phyloP scores from a whole-genome alignment of 2,329 filamentous ascomycete genomes.

The Tolypocladium album region DNA sequence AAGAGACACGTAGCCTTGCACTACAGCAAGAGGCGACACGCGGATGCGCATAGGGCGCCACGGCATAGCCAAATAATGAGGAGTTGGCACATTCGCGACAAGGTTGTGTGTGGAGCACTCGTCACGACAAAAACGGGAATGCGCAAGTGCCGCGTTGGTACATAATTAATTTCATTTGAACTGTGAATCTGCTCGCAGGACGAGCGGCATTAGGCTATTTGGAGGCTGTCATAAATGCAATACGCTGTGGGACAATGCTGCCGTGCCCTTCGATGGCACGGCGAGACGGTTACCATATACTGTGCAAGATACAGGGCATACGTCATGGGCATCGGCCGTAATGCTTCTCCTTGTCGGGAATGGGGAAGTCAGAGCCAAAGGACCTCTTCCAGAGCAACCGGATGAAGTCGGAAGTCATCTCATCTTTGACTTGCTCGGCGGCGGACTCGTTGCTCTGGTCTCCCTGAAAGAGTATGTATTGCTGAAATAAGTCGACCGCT shows the following conservation, averaged over 20 bases:
- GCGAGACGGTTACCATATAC: not conserved
- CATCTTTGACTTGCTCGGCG: slow-evolving; percentile 74
- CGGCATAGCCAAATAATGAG: not conserved
- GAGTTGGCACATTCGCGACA: not conserved
- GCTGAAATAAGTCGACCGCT: slow-evolving; percentile 71
- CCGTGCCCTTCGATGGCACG: not conserved
- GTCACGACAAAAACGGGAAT: not conserved
- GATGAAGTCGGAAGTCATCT: slow-evolving; percentile 64
- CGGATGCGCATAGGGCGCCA: not conserved
- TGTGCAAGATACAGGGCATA: not conserved
- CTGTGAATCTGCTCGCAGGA: too few species aligned
- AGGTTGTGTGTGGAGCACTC: too few species aligned
- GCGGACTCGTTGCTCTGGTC: slow-evolving; percentile 63
- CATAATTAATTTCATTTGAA: not conserved
- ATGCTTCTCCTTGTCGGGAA: slow-evolving; percentile 54
- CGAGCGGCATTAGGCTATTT: too few species aligned
- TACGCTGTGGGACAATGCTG: not conserved
- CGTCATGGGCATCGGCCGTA: slow-evolving; percentile 10
- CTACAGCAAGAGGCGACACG: not conserved
- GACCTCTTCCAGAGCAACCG: slow-evolving; percentile 34
- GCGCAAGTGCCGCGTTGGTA: not conserved
- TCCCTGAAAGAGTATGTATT: slow-evolving; percentile 61
- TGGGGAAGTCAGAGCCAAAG: slow-evolving; percentile 58
- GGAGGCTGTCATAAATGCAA: not conserved
- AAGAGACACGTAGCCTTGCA: not conserved